Conservation (phyloP, 1,284 basidiomycete species). For the Apiotrichum mycotoxinovorans region DNA sequence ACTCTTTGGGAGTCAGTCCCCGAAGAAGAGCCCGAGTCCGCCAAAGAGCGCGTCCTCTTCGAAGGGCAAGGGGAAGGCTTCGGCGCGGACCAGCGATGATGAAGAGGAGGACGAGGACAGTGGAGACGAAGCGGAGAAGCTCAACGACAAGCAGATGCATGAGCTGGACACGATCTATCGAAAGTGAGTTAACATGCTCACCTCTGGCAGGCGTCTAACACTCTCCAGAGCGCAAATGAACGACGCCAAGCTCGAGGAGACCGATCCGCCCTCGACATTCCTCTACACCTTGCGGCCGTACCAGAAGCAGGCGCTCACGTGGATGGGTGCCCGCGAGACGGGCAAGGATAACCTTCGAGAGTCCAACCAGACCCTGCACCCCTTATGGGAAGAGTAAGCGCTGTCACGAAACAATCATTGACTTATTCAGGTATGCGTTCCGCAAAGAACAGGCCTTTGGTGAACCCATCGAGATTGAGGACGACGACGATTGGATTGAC, state of each 20-base stretch:
- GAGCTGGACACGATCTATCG: conserved; percentile 71
- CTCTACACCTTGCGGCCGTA: conserved; percentile 76
- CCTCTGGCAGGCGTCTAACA: conserved; percentile 10
- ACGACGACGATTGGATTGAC: conserved; percentile 44
- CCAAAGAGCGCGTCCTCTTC: conserved; percentile 24
- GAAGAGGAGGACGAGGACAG: conserved; percentile 56
- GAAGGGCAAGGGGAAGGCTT: conserved; percentile 36
- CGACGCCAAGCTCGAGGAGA: conserved; percentile 71
- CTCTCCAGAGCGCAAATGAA: conserved; percentile 74
- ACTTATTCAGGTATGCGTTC: conserved; percentile 42
- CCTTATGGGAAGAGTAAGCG: conserved; percentile 85
- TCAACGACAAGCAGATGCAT: conserved; percentile 64
- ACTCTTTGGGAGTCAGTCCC: conserved; percentile 24
- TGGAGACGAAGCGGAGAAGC: conserved; percentile 60
- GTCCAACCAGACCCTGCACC: conserved; percentile 68
- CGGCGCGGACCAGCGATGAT: conserved; percentile 50
- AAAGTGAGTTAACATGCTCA: conserved; percentile 56
- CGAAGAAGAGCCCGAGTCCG: conserved; percentile 26
- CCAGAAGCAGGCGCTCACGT: conserved; percentile 90
- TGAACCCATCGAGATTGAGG: conserved; percentile 47
- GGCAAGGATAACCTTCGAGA: conserved; percentile 68
- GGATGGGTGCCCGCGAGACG: conserved; percentile 88
- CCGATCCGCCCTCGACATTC: conserved; percentile 78
- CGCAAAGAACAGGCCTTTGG: conserved; percentile 35
- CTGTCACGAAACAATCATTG: conserved; percentile 6